Percentiles rank a stretch among this genome's conserved stretches.
phyloP scores from a whole-genome alignment of 1,284 basidiomycete genomes.

The Pseudozyma hubeiensis region DNA sequence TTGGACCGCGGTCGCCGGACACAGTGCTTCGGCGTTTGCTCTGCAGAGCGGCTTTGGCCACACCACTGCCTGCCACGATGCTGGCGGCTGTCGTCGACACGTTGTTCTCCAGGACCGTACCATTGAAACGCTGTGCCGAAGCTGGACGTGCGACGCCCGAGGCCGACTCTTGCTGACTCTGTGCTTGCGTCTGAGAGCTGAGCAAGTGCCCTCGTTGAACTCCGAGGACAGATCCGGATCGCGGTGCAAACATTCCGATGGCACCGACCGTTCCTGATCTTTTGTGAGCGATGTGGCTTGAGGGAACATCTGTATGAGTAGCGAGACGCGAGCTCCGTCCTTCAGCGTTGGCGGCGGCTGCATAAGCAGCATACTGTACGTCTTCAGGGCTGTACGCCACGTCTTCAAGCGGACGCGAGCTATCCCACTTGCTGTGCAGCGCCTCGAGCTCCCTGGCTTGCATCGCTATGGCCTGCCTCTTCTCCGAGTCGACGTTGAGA shows the following conservation, averaged over 20 bases:
- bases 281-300: slow-evolving; percentile 20
- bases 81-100: slow-evolving; percentile 25
- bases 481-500: slow-evolving; percentile 4
- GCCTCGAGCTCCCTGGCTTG: slow-evolving; percentile 17
- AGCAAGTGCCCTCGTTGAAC: slow-evolving; percentile 22
- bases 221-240: slow-evolving; percentile 27
- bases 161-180: slow-evolving; percentile 28
- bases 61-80: slow-evolving; percentile 34
- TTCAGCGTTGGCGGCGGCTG: slow-evolving; percentile 6
- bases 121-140: slow-evolving; percentile 38
- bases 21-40: slow-evolving; percentile 51
- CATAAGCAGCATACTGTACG: slow-evolving; percentile 1
- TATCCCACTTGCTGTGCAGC: slow-evolving; percentile 21
- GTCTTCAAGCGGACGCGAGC: slow-evolving; percentile 9
- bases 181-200: slow-evolving; percentile 34
- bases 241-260: slow-evolving; percentile 22
- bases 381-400: slow-evolving; percentile 12
- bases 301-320: slow-evolving; percentile 16
- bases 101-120: slow-evolving; percentile 32
- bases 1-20: slow-evolving; percentile 40
- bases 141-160: slow-evolving; percentile 38
- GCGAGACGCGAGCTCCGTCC: slow-evolving; percentile 47
- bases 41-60: slow-evolving; percentile 43
- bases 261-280: slow-evolving; percentile 36
- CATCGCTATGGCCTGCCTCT: slow-evolving; percentile 1